Conservation (phyloP, 805 yeast species). For the Komagataella populi region DNA sequence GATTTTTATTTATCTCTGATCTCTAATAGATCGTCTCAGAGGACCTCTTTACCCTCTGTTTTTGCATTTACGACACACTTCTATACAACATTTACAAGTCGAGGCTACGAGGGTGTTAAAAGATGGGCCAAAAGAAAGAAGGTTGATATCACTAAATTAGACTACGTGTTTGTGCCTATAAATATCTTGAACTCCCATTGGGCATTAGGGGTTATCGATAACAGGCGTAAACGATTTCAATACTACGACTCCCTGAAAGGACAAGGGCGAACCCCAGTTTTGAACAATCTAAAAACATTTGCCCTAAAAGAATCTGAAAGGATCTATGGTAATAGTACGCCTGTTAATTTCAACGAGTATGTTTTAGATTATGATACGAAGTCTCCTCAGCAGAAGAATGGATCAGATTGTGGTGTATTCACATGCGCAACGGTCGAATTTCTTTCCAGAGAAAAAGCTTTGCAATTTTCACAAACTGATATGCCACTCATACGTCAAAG, state of each 20-base stretch:
- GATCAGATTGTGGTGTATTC: conserved; percentile 92
- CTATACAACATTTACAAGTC: conserved; percentile 51
- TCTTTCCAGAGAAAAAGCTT: conserved; percentile 33
- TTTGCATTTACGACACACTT: conserved; percentile 86
- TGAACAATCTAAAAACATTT: conserved; percentile 42
- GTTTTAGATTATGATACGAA: conserved; percentile 11
- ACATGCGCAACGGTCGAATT: conserved; percentile 67
- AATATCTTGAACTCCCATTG: conserved; percentile 78
- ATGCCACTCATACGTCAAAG: conserved; percentile 53
- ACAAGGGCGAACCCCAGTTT: conserved; percentile 20
- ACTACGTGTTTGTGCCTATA: conserved; percentile 70
- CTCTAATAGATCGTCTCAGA: conserved; percentile 21
- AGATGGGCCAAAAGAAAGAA: conserved; percentile 78
- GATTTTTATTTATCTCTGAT: conserved; percentile 62
- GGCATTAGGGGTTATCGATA: conserved; percentile 77
- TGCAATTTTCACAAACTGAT: conserved; percentile 51
- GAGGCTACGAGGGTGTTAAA: conserved; percentile 72
- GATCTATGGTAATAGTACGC: conserved; percentile 22
- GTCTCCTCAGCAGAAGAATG: conserved; percentile 80
- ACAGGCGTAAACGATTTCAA: conserved; percentile 38
- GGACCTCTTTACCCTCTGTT: conserved; percentile 22
- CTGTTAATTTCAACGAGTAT: conserved; percentile 14
- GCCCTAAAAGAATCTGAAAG: conserved; percentile 56
- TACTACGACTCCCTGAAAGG: conserved; percentile 71
- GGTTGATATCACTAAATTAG: conserved; percentile 47